A percentile compares a stretch with the other conserved stretches of the same genome.
These are phyloP conservation scores for Leccinum pellstonianum DNA, from an alignment of 768 basidiomycete species.

Conservation along the genomic window DNA sequence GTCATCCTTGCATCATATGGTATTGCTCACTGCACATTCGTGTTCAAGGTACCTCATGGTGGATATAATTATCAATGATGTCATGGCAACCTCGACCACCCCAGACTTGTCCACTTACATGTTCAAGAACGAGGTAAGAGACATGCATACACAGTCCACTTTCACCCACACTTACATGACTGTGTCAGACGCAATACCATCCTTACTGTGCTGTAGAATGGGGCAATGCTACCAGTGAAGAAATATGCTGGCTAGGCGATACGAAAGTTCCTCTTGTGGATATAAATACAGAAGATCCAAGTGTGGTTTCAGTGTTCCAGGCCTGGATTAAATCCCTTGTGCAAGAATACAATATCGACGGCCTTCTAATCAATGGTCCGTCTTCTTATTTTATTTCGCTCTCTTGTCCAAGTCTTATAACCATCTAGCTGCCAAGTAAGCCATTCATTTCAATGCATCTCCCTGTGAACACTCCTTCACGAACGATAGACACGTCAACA, in stretches of 20 bases:
- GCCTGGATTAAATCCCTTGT: conserved; percentile 71
- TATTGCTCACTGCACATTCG: neutral
- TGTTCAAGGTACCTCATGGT: conserved; percentile 62
- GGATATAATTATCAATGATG: conserved; percentile 83
- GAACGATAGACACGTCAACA: conserved; percentile 57
- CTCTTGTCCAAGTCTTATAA: neutral
- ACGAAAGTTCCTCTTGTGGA: conserved; percentile 71
- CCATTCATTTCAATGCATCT: neutral
- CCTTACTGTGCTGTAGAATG: conserved; percentile 75
- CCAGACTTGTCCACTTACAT: conserved; percentile 67
- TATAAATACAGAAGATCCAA: conserved; percentile 68
- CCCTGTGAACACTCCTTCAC: neutral
- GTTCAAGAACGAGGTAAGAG: conserved; percentile 59
- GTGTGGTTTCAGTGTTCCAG: conserved; percentile 61
- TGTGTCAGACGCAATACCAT: conserved; percentile 62
- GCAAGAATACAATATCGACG: conserved; percentile 71
- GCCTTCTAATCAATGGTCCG: conserved; percentile 79
- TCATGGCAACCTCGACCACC: conserved; percentile 64
- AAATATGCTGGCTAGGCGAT: conserved; percentile 86
- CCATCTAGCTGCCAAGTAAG: conserved; percentile 45
- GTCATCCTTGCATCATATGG: conserved; percentile 14
- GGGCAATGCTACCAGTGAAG: conserved; percentile 65
- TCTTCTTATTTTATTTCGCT: neutral
- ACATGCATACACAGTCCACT: neutral
- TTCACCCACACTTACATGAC: conserved; percentile 3